Evolutionary conservation across 2,329 filamentous ascomycete genomes (phyloP), one percentile per base, ranked within the genome.

Genomic region (Didymella pomorum): DNA sequence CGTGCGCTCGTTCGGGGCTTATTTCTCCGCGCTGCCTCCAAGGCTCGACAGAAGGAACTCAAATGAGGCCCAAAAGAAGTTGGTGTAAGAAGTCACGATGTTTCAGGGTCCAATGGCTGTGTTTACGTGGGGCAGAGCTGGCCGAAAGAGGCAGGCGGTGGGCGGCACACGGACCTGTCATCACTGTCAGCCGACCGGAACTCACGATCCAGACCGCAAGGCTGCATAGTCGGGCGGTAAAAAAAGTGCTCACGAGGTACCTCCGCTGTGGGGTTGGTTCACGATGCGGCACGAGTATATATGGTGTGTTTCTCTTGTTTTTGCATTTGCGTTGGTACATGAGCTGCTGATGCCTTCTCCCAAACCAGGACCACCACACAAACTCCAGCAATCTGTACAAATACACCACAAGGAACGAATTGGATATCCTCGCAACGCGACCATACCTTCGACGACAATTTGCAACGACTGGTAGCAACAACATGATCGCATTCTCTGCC

Each of bases 131-230:
- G 52, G 47, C 50, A 52, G 23, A 59, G 62, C 54, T 58, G 52
- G 41, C 59, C 56, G 28, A 51, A 66, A 57, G 47, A 25, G 64
- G 67, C 45, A 71, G 67, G 72, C 71, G 68, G 70, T 73, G 59
- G 62, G 60, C 60, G 53, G 58, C 11, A 20, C 45, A 43, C 56
- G 59, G 58, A 44, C 56, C 49, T 54, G 45, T 49, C 49, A 29
- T 21, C 14, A 25, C 28, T 46, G 35, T 39, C 45, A 61, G 66
- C 61, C 62, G 73, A 67, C 52, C 58, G 41, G 45, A 68, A 43
- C 52, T 66, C 67, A 71, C 68, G 67, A 72, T 71, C 68, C 69
- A 73, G 66, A 62, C 63, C 63, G 61, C 39, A 59, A 58, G 61
- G 63, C 66, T 67, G 66, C 63, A 65, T 49, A 29, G 45, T 29